A percentile compares a stretch with the other conserved stretches of the same genome.
Conservation (phyloP, 306 rosid species). For the Trifolium pratense region DNA sequence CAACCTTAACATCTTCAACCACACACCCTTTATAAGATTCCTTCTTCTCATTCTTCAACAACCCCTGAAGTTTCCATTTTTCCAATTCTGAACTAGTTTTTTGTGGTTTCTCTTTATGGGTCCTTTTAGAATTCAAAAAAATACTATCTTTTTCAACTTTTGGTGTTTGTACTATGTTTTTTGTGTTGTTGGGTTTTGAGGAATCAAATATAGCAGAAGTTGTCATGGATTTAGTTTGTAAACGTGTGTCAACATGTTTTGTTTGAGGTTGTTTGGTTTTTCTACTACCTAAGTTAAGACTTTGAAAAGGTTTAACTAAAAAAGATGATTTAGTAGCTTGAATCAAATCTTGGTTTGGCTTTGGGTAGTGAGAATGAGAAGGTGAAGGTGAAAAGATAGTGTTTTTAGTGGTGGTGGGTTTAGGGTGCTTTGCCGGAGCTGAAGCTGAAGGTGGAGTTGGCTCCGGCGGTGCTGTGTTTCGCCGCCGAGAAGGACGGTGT, state of each 20-base stretch:
- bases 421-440: slow-evolving; percentile 40
- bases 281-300: slow-evolving; percentile 45
- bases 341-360: slow-evolving; percentile 53
- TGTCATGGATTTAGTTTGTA: slow-evolving; percentile 58
- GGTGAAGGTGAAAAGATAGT: slow-evolving; percentile 34
- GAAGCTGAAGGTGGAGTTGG: slow-evolving; percentile 47
- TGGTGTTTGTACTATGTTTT: background rate
- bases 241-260: slow-evolving; percentile 44
- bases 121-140: slow-evolving; percentile 30
- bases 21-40: slow-evolving; percentile 18
- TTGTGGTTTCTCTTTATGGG: slow-evolving; percentile 45
- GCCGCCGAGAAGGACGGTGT: slow-evolving; percentile 60
- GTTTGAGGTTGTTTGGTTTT: slow-evolving; percentile 38
- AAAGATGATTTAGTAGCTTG: slow-evolving; percentile 45
- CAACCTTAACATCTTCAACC: slow-evolving; percentile 40
- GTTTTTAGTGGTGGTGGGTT: slow-evolving; percentile 37
- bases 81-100: slow-evolving; percentile 45
- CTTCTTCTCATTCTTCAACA: slow-evolving; percentile 47
- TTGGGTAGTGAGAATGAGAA: slow-evolving; percentile 43
- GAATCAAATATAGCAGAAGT: slow-evolving; percentile 58
- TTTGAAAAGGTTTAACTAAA: slow-evolving; percentile 47
- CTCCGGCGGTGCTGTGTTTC: slow-evolving; percentile 48
- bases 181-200: slow-evolving; percentile 42
- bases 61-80: slow-evolving; percentile 48
- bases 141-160: slow-evolving; percentile 32